These are phyloP conservation scores for Pleurostoma richardsiae DNA, from an alignment of 2,329 filamentous ascomycete genomes.

Conservation along the genomic window DNA sequence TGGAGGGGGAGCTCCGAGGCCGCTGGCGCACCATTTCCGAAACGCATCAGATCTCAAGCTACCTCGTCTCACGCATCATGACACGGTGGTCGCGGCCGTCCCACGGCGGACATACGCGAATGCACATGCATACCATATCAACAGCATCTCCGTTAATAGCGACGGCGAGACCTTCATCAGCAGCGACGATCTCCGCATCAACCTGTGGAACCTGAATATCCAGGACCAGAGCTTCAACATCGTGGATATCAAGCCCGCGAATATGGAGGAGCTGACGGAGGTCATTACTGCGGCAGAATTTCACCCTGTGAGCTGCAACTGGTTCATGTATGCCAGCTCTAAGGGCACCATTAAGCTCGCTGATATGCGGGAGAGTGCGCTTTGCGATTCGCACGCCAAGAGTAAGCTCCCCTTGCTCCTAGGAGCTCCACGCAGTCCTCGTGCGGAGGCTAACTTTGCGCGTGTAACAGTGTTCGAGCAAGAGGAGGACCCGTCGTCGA, in stretches of 20 bases:
- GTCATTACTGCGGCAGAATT: slow-evolving; percentile 98
- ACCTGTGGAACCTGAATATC: slow-evolving; percentile 98
- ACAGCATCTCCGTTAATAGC: slow-evolving; percentile 99
- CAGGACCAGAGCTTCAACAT: slow-evolving; percentile 99
- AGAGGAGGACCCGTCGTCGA: slow-evolving; percentile 93
- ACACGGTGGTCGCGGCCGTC: slow-evolving; percentile 95
- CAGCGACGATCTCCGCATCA: slow-evolving; percentile 95
- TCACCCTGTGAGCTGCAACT: slow-evolving; percentile 94
- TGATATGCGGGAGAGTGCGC: slow-evolving; percentile 94
- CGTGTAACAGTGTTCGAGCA: slow-evolving; percentile 81
- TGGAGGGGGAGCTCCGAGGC: slow-evolving; percentile 72
- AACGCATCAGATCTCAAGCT: slow-evolving; percentile 82
- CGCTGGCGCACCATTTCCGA: slow-evolving; percentile 72
- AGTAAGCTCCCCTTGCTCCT: slow-evolving; percentile 39
- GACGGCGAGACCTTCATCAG: slow-evolving; percentile 99
- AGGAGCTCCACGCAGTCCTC: slow-evolving; percentile 7
- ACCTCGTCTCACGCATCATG: slow-evolving; percentile 93
- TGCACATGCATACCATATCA: slow-evolving; percentile 98
- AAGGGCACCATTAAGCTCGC: slow-evolving; percentile 99
- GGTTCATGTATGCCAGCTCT: slow-evolving; percentile 99
- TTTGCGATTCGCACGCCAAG: slow-evolving; percentile 95
- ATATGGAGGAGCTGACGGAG: slow-evolving; percentile 99
- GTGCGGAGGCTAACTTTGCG: background rate
- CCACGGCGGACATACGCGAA: slow-evolving; percentile 96
- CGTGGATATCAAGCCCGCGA: slow-evolving; percentile 98